A percentile compares a stretch with the other conserved stretches of the same genome.
Evolutionary conservation across 225 moss, liverwort and hornwort species (phyloP).

Genomic region (Polytrichum formosum): DNA sequence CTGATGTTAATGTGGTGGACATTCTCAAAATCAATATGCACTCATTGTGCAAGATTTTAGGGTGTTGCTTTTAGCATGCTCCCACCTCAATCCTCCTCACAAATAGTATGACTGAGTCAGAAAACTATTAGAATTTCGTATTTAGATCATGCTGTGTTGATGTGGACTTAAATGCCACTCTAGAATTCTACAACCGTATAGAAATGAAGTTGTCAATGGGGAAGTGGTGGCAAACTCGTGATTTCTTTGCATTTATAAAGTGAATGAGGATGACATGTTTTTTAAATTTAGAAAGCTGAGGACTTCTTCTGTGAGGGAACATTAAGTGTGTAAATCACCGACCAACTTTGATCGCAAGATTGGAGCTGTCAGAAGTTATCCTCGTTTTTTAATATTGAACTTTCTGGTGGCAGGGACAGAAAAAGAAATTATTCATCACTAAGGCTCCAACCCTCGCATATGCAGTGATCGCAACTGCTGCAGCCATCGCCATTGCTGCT

Average conservation of each 20-base stretch:
- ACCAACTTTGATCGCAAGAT: not conserved
- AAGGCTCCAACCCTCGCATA: conserved; percentile 42
- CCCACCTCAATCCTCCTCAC: not conserved
- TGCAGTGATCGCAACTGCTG: conserved; percentile 36
- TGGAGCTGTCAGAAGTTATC: too few species aligned
- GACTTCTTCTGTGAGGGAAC: not conserved
- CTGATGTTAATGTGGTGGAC: too few species aligned
- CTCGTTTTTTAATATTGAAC: not conserved
- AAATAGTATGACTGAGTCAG: too few species aligned
- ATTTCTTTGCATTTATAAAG: not conserved
- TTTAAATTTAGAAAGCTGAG: not conserved
- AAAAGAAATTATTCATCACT: conserved; percentile 25
- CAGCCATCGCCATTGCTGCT: conserved; percentile 31
- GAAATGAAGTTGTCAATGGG: too few species aligned
- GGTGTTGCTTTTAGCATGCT: too few species aligned
- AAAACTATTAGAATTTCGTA: not conserved
- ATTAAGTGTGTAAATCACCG: conserved; percentile 4
- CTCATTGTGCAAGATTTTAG: too few species aligned
- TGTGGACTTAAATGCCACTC: not conserved
- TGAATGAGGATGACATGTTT: not conserved
- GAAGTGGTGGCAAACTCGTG: not conserved
- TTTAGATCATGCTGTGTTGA: not conserved
- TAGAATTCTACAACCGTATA: too few species aligned
- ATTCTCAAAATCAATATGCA: too few species aligned
- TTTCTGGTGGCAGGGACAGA: conserved; percentile 26